Percentiles rank a stretch among this genome's conserved stretches.
Evolutionary conservation across 139 green algal genomes (phyloP).

Genomic region (Prasinococcaceae sp.): DNA sequence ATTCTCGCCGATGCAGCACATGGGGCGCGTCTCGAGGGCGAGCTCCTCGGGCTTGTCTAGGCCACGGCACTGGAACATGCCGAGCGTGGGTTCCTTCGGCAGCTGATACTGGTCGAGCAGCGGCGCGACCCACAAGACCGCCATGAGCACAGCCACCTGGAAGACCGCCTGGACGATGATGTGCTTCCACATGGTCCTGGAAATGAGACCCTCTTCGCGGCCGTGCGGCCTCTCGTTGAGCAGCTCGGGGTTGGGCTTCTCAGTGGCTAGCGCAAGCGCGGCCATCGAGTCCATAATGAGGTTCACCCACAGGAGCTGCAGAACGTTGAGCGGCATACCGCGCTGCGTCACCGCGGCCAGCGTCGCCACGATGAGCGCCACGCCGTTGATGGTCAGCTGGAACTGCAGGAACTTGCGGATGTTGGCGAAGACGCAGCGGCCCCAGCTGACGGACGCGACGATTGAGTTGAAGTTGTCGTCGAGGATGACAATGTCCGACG

Average conservation of each 20-base stretch:
- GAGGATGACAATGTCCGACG: slow-evolving; percentile 94
- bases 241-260: slow-evolving; percentile 70
- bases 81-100: too few species aligned
- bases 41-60: neutral
- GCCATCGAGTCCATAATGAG: slow-evolving; percentile 95
- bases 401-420: slow-evolving; percentile 98
- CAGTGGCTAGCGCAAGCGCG: slow-evolving; percentile 73
- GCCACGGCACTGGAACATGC: slow-evolving; percentile 16
- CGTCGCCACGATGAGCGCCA: slow-evolving; percentile 79
- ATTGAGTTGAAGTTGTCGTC: slow-evolving; percentile 98
- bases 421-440: slow-evolving; percentile 87
- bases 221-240: slow-evolving; percentile 69
- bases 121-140: too few species aligned
- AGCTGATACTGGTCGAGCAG: too few species aligned
- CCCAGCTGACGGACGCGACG: slow-evolving; percentile 89
- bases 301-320: slow-evolving; percentile 95
- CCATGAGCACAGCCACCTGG: slow-evolving; percentile 75
- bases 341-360: too few species aligned
- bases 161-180: slow-evolving; percentile 61
- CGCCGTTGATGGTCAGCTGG: slow-evolving; percentile 91
- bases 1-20: neutral
- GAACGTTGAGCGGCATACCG: slow-evolving; percentile 84
- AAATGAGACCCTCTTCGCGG: slow-evolving; percentile 70
- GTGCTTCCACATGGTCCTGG: slow-evolving; percentile 80
- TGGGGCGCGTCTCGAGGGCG: neutral